Evolutionary conservation across 73 alveolate genomes (phyloP), one percentile per base, ranked within the genome.

Genomic region (Paramecium sonneborni): DNA sequence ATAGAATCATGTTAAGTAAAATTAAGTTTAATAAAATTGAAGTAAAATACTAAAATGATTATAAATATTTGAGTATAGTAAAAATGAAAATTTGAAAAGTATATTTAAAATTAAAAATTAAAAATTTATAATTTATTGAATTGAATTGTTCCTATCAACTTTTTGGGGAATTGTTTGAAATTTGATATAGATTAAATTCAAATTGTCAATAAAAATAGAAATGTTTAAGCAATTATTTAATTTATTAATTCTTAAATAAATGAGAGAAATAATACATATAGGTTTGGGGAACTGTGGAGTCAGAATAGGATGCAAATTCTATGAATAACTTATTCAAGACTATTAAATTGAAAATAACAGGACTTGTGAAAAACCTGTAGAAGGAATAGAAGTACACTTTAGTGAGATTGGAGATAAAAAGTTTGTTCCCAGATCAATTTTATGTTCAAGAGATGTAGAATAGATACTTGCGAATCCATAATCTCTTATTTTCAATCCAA

Each of bases 321-420:
- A 30, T 26, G 90, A 79, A 46, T 44, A 79, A 26, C 26, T 79
- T 1, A 34, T 44, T 1, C 5, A 39, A 18, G 90, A 79, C 5
- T 79, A 79, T 35, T 24, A 79, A 46, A 79, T 79, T 8, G 90
- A 79, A 26, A 23, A 21, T 23, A 79, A 79, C 41, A 21, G 90
- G 30, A 46, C 55, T 18, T 79, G 90, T 46, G 90, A 79, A 23
- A 79, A 79, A 23, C 74, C 69, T 3, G 41, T 23, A 43, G 90
- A 79, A 39, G 90, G 90, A 79, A 79, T 79, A 5, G 90, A 79
- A 43, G 76, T 44, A 23, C 72, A 79, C 8, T 79, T 79, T 79
- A 79, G 74, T 79, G 90, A 79, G 23, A 79, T 79, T 24, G 90
- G 90, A 9, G 90, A 79, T 44, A 79, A 79, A 20, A 79, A 79